Conservation (phyloP, 2,329 filamentous ascomycete genomes). For the Fusarium xyrophilum region DNA sequence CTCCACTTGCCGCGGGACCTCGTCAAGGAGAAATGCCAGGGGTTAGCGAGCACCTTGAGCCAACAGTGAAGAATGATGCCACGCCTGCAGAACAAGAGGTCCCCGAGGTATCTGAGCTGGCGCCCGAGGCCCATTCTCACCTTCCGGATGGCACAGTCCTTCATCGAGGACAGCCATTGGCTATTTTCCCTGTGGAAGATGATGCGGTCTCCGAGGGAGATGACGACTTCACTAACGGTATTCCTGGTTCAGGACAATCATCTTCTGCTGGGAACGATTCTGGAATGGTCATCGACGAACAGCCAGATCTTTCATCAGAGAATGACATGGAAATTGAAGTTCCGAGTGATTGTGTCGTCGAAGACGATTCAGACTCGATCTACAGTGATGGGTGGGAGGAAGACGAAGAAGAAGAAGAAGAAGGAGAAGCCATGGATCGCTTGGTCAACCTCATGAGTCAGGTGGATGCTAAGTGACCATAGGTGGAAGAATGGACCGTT, state of each 20-base stretch:
- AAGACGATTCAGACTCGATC: background rate
- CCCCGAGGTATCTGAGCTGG: background rate
- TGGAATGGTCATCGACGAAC: background rate
- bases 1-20: conserved; percentile 22
- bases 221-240: background rate
- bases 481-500: background rate
- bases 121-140: conserved; percentile 13
- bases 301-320: background rate
- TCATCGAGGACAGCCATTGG: conserved; percentile 30
- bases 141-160: conserved; percentile 31
- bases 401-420: background rate
- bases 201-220: background rate
- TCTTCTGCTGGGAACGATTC: background rate
- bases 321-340: background rate
- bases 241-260: background rate
- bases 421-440: conserved; percentile 29
- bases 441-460: conserved; percentile 22
- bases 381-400: conserved; percentile 2
- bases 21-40: conserved; percentile 2
- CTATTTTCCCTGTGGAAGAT: conserved; percentile 24
- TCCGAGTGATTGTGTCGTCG: background rate
- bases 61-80: background rate
- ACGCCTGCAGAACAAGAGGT: background rate
- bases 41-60: background rate
- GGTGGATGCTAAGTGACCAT: background rate